Evolutionary conservation across 2,329 filamentous ascomycete genomes (phyloP), one percentile per base, ranked within the genome.

Genomic region (Fusarium lyarnte): DNA sequence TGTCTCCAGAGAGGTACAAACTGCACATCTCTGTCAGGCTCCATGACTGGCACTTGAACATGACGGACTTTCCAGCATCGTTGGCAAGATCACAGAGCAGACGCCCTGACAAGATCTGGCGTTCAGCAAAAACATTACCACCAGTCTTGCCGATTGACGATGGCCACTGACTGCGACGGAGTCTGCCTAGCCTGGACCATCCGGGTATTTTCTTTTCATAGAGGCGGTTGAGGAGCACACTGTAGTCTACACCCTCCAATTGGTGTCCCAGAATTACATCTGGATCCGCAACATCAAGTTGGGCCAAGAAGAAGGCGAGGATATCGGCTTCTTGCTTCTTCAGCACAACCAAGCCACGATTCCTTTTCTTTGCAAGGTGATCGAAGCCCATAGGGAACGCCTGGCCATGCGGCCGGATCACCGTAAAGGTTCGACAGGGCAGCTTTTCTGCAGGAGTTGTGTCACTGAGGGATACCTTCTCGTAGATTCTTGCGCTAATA

Each of bases 31-130:
- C 96, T 4, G 95, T 97, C 81, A 99, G 87, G 81, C 93, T 97
- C 96, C 96, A 99, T 6, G 95, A 97, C 82, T 98, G 95, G 81
- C 96, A 99, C 84, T 97, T 97, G 77, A 89, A 91, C 95, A 98
- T 98, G 73, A 94, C 89, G 16, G 95, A 98, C 85, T 98, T 98
- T 81, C 96, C 96, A 78, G 97, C 93, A 76, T 99, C 96, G 80
- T 99, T 99, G 64, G 92, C 94, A 66, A 98, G 86, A 84, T 99
- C 96, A 80, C 96, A 98, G 63, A 98, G 88, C 67, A 99, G 85
- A 76, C 96, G 92, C 43, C 96, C 96, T 69, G 95, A 90, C 74
- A 97, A 92, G 63, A 99, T 83, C 79, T 97, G 94, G 66, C 95
- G 91, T 81, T 99, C 96, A 4, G 93, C 93, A 80, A 98, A 98